Evolutionary conservation across 2,329 filamentous ascomycete genomes (phyloP), one percentile per base, ranked within the genome.

Genomic region (Trichophaea hybrida): DNA sequence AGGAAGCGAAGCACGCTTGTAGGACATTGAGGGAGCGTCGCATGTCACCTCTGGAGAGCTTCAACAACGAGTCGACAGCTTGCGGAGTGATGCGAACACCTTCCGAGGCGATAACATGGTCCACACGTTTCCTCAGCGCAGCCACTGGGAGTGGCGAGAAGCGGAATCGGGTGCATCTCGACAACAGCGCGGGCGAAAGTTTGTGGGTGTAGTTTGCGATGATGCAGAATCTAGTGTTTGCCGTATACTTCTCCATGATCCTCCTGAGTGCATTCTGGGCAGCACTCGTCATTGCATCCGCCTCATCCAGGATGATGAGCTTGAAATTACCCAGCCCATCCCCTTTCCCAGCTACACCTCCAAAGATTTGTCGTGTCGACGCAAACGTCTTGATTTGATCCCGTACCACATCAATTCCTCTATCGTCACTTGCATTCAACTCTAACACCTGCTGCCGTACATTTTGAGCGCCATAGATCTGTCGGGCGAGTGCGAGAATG

Each of bases 361-460:
- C 77, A 75, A 98, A 98, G 69, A 98, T 98, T 71, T 98, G 93
- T 73, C 94, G 96, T 6, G 93, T 98, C 68, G 87, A 94, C 44
- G 88, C 91, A 74, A 98, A 98, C 0, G 93, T 98, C 78, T 97
- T 98, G 80, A 98, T 98, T 74, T 98, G 93, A 75, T 98, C 93
- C 66, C 90, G 82, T 59, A 98, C 93, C 1, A 98, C 93, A 66
- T 98, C 93, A 72, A 98, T 98, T 70, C 93, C 93, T 73, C 93
- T 81, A 72, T 98, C 93, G 71, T 98, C 93, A 53, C 89, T 95
- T 44, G 93, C 93, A 72, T 98, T 98, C 66, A 98, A 81, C 74
- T 98, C 93, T 37, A 98, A 80, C 15, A 98, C 93, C 89, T 98
- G 97, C 73, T 98, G 93, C 15, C 91, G 84, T 83, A 96, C 85